Evolutionary conservation across 345 rosid species (phyloP), one percentile per base, ranked within the genome.

Genomic region (Triadica sebifera): DNA sequence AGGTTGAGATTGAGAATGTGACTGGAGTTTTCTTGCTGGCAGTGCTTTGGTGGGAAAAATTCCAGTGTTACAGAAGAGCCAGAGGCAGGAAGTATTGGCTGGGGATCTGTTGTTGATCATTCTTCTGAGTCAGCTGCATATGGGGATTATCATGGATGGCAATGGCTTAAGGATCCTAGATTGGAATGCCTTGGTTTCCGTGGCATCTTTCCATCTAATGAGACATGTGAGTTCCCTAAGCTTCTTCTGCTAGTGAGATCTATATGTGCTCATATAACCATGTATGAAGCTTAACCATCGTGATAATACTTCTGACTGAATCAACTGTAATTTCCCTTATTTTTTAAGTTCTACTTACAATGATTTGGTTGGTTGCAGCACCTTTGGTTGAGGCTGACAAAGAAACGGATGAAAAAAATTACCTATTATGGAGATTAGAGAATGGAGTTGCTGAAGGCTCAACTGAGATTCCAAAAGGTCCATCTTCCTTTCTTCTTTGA

Each of bases 391-490:
- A 91, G 79, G 84, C 86, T 50, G 93, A 86, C 81, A 86, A 89
- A 85, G 93, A 91, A 87, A 87, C 92, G 3, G 87, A 81, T 71
- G 99, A 93, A 79, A 77, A 77, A 7, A 91, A 91, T 74, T 90
- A 89, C 69, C 81, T 80, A 59, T 69, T 87, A 20, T 87, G 92
- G 97, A 89, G 99, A 79, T 60, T 91, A 72, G 93, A 90, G 82
- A 84, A 84, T 38, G 99, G 98, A 29, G 89, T 95, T 65, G 98
- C 97, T 4, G 96, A 91, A 85, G 99, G 99, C 55, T 90, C 97
- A 61, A 77, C 84, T 15, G 98, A 93, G 79, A 93, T 95, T 69
- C 92, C 88, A 8, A 93, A 88, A 91, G 98, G 98, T 91, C 52
- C 74, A 13, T 74, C 61, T 72, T 38, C 52, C 39, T 69, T 43